Conservation (phyloP, 2,329 filamentous ascomycete genomes). For the Onygenales sp. region DNA sequence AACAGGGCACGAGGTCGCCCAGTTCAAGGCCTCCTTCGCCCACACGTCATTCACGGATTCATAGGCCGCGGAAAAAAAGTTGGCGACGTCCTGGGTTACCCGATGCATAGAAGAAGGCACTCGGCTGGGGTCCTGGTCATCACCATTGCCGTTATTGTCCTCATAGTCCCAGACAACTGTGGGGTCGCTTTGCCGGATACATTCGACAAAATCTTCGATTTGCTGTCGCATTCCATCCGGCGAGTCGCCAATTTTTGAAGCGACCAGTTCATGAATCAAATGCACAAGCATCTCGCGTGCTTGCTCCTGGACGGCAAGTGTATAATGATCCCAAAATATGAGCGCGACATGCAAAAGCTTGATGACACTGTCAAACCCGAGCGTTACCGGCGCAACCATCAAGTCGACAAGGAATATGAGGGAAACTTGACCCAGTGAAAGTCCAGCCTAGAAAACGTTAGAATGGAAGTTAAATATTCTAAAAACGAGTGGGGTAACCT, state of each 20-base stretch:
- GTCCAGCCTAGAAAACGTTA: conserved; percentile 48
- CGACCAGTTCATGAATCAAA: conserved; percentile 89
- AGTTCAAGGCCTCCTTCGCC: conserved; percentile 81
- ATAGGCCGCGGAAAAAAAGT: conserved; percentile 75
- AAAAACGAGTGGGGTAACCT: conserved; percentile 8
- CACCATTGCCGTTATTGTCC: conserved; percentile 70
- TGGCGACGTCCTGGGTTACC: conserved; percentile 70
- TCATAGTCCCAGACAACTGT: conserved; percentile 91
- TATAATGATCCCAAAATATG: conserved; percentile 96
- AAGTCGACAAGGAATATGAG: conserved; percentile 90
- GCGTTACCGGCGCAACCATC: conserved; percentile 82
- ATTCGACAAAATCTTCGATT: conserved; percentile 82
- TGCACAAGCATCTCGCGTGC: conserved; percentile 97
- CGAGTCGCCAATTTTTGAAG: conserved; percentile 60
- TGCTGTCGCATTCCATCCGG: conserved; percentile 58
- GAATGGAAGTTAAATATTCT: conserved; percentile 1
- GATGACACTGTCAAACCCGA: conserved; percentile 70
- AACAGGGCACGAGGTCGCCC: conserved; percentile 95
- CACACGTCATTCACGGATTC: conserved; percentile 83
- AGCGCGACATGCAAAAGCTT: conserved; percentile 83
- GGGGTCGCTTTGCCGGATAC: conserved; percentile 72
- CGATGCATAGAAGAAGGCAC: conserved; percentile 83
- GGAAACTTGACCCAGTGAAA: conserved; percentile 86
- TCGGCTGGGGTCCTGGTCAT: conserved; percentile 64
- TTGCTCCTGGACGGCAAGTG: conserved; percentile 87